These are phyloP conservation scores for Albugo candida DNA, from an alignment of 352 stramenopile genomes.

Conservation along the genomic window DNA sequence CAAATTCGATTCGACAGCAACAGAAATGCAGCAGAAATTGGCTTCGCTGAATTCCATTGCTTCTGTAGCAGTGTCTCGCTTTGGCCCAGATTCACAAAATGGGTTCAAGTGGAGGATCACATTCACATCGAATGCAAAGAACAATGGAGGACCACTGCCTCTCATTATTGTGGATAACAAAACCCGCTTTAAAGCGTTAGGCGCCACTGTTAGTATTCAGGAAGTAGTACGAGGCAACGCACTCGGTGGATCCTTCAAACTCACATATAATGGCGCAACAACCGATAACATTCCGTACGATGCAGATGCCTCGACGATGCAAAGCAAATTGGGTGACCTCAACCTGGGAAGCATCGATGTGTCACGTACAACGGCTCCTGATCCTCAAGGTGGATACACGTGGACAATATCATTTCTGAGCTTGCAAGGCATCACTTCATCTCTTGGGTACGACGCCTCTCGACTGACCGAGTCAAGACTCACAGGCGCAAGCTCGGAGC, in stretches of 20 bases:
- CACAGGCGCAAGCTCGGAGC: slow-evolving; percentile 22
- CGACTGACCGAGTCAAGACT: slow-evolving; percentile 31
- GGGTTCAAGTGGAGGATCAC: slow-evolving; percentile 64
- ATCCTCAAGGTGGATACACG: slow-evolving; percentile 78
- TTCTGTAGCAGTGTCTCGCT: slow-evolving; percentile 33
- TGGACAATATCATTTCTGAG: slow-evolving; percentile 90
- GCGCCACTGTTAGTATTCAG: slow-evolving; percentile 17
- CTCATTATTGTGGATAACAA: slow-evolving; percentile 25
- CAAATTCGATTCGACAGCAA: slow-evolving; percentile 51
- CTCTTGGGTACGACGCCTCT: slow-evolving; percentile 15
- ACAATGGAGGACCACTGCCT: slow-evolving; percentile 42
- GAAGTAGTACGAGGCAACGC: slow-evolving; percentile 34
- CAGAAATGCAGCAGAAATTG: slow-evolving; percentile 33
- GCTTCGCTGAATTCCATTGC: slow-evolving; percentile 35
- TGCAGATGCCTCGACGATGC: slow-evolving; percentile 51
- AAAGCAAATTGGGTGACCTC: slow-evolving; percentile 28
- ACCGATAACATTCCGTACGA: slow-evolving; percentile 67
- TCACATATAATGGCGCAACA: slow-evolving; percentile 19
- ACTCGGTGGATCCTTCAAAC: slow-evolving; percentile 38
- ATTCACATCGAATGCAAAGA: slow-evolving; percentile 29
- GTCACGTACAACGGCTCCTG: slow-evolving; percentile 24
- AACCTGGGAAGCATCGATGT: slow-evolving; percentile 42
- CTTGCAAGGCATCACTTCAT: slow-evolving; percentile 19
- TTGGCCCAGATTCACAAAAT: slow-evolving; percentile 26
- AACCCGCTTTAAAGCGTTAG: slow-evolving; percentile 15